Evolutionary conservation across 2,329 filamentous ascomycete genomes (phyloP), one percentile per base, ranked within the genome.

Genomic region (Paecilomyces formosus): DNA sequence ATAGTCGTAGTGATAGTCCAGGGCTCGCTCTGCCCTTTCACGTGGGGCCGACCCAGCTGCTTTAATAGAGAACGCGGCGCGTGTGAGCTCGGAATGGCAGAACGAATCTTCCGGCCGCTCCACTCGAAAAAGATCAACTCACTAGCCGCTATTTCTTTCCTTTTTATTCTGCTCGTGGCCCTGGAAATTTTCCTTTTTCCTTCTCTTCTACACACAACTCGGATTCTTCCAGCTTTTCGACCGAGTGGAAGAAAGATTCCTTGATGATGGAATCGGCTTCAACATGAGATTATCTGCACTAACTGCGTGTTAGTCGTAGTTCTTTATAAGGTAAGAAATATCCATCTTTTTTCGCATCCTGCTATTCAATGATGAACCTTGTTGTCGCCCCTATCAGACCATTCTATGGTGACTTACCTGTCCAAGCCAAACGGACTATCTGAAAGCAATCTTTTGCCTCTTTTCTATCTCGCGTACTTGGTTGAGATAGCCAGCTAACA

Each of bases 371-470:
- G 82, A 85, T 84, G 82, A 84, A 79, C 76, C 65, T 75, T 73
- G 75, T 79, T 84, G 82, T 85, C 82, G 82, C 82, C 82, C 82
- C 82, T 84, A 84, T 84, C 82, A 77, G 76, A 84, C 80, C 72
- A 76, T 63, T 70, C 70, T 66, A 70, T 84, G 82, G 81, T 83
- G 82, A 84, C n/a, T 78, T 79, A 82, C 81, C 79, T 81, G 81
- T 84, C 80, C 76, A 72, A 78, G 79, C 82, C 82, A 84, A 84
- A 84, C 79, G 80, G 80, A 84, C 81, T 73, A 72, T 74, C 81
- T 83, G 81, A 83, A 69, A 62, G 65, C 56, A 51, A 61, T 57
- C 11, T 33, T 15, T 54, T 50, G 9, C 57, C 35, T 39, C 60
- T 53, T 57, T 55, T 50, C 4, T 30, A 55, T 58, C 52, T 45